phyloP scores from a whole-genome alignment of 805 yeast species.

The Candida insectalens region DNA sequence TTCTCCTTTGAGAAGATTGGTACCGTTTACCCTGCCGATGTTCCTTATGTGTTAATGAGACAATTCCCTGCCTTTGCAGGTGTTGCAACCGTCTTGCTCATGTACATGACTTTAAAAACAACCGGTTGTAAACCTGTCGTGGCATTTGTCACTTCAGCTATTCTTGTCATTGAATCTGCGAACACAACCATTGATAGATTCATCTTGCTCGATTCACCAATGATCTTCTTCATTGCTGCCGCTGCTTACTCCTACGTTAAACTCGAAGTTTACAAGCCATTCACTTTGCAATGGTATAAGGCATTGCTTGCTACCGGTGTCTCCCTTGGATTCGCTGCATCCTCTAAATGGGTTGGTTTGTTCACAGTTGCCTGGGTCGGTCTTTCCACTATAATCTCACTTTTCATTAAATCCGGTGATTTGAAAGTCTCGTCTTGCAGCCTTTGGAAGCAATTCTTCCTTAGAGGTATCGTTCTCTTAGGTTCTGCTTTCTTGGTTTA shows the following conservation, averaged over 20 bases:
- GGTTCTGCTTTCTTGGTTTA: conserved; percentile 53
- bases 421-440: conserved; percentile 36
- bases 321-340: conserved; percentile 62
- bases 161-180: conserved; percentile 59
- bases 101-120: conserved; percentile 59
- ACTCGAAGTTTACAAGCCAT: conserved; percentile 58
- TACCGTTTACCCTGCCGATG: conserved; percentile 42
- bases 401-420: conserved; percentile 72
- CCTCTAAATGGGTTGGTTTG: conserved; percentile 80
- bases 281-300: conserved; percentile 45
- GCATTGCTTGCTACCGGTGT: conserved; percentile 55
- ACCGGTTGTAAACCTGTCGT: conserved; percentile 63
- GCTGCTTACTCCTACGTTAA: conserved; percentile 56
- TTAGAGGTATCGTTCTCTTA: conserved; percentile 44
- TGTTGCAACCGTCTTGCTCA: conserved; percentile 52
- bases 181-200: conserved; percentile 64
- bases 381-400: conserved; percentile 42
- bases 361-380: conserved; percentile 80
- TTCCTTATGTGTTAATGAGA: conserved; percentile 66
- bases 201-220: conserved; percentile 67
- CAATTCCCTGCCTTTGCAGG: conserved; percentile 61
- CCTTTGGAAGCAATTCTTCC: conserved; percentile 35
- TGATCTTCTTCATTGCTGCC: conserved; percentile 68
- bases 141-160: conserved; percentile 44
- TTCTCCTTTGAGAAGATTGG: conserved; percentile 64